Percentiles rank a stretch among this genome's conserved stretches.
These are phyloP conservation scores for Blepharisma japonicum DNA, from an alignment of 73 alveolate species.

Conservation along the genomic window DNA sequence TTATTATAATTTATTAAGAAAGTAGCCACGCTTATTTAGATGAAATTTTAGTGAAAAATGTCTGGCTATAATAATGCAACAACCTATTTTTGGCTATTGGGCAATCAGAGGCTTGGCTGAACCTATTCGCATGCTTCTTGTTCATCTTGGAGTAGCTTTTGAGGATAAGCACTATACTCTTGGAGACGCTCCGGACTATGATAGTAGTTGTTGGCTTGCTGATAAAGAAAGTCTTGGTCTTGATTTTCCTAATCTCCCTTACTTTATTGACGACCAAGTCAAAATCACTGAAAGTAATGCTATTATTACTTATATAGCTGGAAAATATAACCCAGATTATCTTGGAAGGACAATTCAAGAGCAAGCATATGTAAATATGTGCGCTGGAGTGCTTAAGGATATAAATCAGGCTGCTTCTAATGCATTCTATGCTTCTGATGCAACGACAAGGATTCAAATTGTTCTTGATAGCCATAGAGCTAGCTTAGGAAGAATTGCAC, in stretches of 20 bases:
- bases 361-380: constrained; percentile 6
- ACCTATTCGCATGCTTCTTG: constrained; percentile 36
- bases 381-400: constrained; percentile 37
- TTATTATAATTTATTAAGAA: no score
- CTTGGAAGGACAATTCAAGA: constrained; percentile 39
- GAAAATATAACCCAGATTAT: constrained; percentile 35
- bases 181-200: constrained; percentile 40
- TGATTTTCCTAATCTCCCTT: constrained; percentile 43
- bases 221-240: constrained; percentile 13
- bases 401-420: neutral
- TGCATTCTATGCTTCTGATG: constrained; percentile 7
- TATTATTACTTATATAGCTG: constrained; percentile 37
- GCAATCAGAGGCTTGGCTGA: constrained; percentile 48
- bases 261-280: constrained; percentile 38
- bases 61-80: no score
- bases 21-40: no score
- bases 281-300: constrained; percentile 40
- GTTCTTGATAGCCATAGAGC: neutral
- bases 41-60: no score
- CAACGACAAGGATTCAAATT: constrained; percentile 24
- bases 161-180: constrained; percentile 26
- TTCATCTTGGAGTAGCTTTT: constrained; percentile 35
- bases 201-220: constrained; percentile 15
- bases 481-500: constrained; percentile 2
- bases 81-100: constrained; percentile 49